Evolutionary conservation across 306 rosid genomes (phyloP), one percentile per base, ranked within the genome.

Genomic region (Malus orientalis): DNA sequence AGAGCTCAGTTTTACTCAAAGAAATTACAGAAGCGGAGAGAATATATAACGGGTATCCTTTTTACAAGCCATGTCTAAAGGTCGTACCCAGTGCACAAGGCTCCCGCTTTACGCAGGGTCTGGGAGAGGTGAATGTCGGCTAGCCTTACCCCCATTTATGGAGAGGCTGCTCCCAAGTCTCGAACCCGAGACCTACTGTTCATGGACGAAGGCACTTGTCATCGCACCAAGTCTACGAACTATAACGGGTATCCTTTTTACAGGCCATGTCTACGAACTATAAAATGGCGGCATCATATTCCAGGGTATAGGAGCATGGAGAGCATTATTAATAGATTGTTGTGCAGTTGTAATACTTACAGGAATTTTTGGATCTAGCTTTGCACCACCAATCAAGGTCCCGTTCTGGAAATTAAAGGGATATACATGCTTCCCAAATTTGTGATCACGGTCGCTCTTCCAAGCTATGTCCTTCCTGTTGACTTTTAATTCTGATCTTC

Each of bases 351-450:
- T 72, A 64, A 78, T 75, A 91, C 98, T 90, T 77, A 92, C 98
- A 67, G 97, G 96, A 77, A 88, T 80, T 62, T 22, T 88, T 63
- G 90, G 89, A 85, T 95, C 82, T 69, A 95, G 86, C 70, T 85
- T 85, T 81, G 85, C 97, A 81, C 98, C 98, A 47, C 97, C 98
- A 67, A 85, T 82, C 80, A 95, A 82, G 76, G 96, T 86, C 80
- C 97, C 97, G 44, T 92, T 95, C 83, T 95, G 98, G 85, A 95
- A 95, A 87, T 95, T 95, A 73, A 86, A 88, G 57, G 98, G 97
- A 85, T 92, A 90, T 77, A 95, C 92, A 74, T 85, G 87, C 79
- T 90, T 95, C 74, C 98, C 97, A 68, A 90, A 95, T 85, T 89
- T 95, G 78, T 92, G 91, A 70, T 86, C 83, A 14, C 96, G 93